Conservation (phyloP, 208 protist genomes). For the Sergeia podlipaevii region DNA sequence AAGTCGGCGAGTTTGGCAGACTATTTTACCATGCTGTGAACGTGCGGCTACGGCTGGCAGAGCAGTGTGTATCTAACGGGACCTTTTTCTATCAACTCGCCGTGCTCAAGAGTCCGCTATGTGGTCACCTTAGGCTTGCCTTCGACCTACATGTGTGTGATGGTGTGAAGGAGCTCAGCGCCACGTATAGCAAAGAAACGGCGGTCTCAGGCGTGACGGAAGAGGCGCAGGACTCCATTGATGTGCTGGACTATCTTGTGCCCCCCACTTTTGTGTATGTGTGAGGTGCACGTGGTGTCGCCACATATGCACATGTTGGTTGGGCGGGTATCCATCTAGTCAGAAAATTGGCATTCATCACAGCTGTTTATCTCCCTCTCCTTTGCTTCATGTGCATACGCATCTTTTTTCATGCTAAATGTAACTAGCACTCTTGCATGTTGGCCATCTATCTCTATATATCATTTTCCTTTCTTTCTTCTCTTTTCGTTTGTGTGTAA, state of each 20-base stretch:
- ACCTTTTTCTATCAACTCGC: constrained; percentile 22
- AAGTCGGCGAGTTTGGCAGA: constrained; percentile 37
- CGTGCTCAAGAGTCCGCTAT: constrained; percentile 46
- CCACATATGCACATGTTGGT: too few relatives aligned
- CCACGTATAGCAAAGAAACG: too few relatives aligned
- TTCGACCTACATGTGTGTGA: constrained; percentile 11
- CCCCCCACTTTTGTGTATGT: constrained; percentile 40
- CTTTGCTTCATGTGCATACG: too few relatives aligned
- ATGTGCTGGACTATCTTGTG: constrained; percentile 36
- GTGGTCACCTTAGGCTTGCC: constrained; percentile 7
- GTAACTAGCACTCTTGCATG: too few relatives aligned
- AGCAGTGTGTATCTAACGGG: constrained; percentile 9
- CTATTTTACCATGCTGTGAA: constrained; percentile 68
- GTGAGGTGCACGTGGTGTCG: too few relatives aligned
- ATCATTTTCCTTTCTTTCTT: too few relatives aligned
- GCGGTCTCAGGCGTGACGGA: constrained; percentile 6
- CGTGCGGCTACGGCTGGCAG: constrained; percentile 39
- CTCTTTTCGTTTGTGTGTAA: neutral
- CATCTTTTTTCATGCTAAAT: too few relatives aligned
- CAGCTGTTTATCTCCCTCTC: too few relatives aligned
- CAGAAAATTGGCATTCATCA: too few relatives aligned
- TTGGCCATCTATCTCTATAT: too few relatives aligned
- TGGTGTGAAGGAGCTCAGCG: too few relatives aligned
- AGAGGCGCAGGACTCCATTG: constrained; percentile 4
- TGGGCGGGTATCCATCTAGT: too few relatives aligned